Conservation (phyloP, 768 basidiomycete species). For the Sarcodon sp. region DNA sequence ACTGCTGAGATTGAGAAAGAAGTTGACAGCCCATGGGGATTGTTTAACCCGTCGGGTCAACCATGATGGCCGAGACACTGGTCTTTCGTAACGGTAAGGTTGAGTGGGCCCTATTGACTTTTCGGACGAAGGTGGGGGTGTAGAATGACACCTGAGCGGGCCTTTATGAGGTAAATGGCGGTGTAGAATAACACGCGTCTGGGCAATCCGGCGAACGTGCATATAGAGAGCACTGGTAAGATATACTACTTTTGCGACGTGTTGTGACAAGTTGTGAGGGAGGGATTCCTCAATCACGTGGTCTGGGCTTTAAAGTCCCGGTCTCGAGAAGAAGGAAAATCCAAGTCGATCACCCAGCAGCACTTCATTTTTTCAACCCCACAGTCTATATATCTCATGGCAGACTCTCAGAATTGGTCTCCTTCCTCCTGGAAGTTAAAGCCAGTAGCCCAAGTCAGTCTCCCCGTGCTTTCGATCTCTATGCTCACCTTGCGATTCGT, state of each 20-base stretch:
- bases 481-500: constrained; percentile 2
- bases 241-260: too few species aligned
- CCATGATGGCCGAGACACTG: constrained; percentile 22
- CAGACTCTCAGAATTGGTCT: constrained; percentile 32
- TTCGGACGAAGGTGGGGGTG: neutral
- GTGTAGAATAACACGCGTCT: too few species aligned
- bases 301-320: too few species aligned
- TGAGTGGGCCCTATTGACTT: neutral
- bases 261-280: too few species aligned
- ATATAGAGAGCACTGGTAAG: too few species aligned
- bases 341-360: too few species aligned
- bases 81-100: neutral
- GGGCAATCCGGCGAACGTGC: too few species aligned
- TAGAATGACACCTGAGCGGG: neutral
- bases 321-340: too few species aligned
- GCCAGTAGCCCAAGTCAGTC: constrained; percentile 60
- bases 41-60: constrained; percentile 38
- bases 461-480: neutral
- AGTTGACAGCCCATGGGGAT: constrained; percentile 30
- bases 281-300: too few species aligned
- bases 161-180: too few species aligned
- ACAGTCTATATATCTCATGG: neutral
- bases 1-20: constrained; percentile 35
- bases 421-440: constrained; percentile 74
- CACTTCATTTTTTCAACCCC: too few species aligned